Percentiles rank a stretch among this genome's conserved stretches.
These are phyloP conservation scores for Leccinum disarticulatum DNA, from an alignment of 768 basidiomycete genomes.

Conservation along the genomic window DNA sequence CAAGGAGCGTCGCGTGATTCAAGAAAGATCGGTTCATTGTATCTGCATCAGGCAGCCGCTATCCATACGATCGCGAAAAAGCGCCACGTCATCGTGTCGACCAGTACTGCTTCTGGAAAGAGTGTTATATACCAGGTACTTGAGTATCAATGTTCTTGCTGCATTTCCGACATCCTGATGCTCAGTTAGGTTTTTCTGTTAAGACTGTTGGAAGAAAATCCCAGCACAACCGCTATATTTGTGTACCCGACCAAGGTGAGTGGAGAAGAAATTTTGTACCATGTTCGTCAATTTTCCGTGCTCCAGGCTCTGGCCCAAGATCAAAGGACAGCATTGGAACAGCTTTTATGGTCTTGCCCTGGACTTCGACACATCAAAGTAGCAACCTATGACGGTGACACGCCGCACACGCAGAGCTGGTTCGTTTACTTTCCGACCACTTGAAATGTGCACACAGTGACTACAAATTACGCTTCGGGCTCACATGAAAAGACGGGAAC, in stretches of 20 bases:
- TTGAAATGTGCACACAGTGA: background rate
- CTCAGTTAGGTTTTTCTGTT: constrained; percentile 65
- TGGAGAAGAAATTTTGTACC: background rate
- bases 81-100: constrained; percentile 82
- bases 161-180: background rate
- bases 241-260: constrained; percentile 86
- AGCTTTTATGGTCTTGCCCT: constrained; percentile 57
- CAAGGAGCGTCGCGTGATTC: constrained; percentile 53
- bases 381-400: constrained; percentile 88
- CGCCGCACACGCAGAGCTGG: constrained; percentile 65
- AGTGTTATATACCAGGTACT: constrained; percentile 82
- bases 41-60: constrained; percentile 69
- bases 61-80: constrained; percentile 59
- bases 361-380: constrained; percentile 64
- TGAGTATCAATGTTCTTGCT: background rate
- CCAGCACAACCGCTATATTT: constrained; percentile 67
- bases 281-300: background rate
- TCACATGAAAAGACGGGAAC: no score
- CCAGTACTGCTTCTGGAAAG: constrained; percentile 88
- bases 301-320: constrained; percentile 85
- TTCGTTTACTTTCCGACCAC: constrained; percentile 26
- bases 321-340: constrained; percentile 69
- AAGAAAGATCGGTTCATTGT: constrained; percentile 63
- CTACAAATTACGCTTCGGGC: background rate
- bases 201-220: constrained; percentile 60